Conservation (phyloP, 805 yeast genomes). For the Saccharomycopsis sp. region DNA sequence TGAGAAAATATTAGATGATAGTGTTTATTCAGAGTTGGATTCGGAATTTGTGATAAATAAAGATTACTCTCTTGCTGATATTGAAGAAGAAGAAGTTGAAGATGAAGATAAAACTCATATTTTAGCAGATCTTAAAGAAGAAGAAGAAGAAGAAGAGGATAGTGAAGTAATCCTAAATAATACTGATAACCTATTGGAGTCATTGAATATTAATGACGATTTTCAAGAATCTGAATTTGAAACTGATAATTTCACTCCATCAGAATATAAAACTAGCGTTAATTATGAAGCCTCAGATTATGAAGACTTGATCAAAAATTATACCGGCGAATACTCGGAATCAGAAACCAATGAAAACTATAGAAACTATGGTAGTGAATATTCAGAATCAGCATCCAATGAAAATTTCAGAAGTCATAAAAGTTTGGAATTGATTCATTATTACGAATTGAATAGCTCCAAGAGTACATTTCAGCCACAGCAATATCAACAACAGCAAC, state of each 20-base stretch:
- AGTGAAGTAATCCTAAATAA: background rate
- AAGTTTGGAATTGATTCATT: constrained; percentile 8
- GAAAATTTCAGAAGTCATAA: background rate
- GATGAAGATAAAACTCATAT: constrained; percentile 1
- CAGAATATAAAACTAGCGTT: too few species aligned
- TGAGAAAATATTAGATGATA: too few species aligned
- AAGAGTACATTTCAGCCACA: constrained; percentile 1
- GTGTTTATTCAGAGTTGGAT: constrained; percentile 10
- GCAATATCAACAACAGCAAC: too few species aligned
- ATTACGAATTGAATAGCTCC: constrained; percentile 3
- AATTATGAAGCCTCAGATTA: too few species aligned
- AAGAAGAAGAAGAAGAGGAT: background rate
- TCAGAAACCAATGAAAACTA: background rate
- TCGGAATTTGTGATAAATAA: constrained; percentile 11
- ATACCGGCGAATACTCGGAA: background rate
- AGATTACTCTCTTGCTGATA: constrained; percentile 12
- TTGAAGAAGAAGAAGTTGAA: background rate
- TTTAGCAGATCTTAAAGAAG: background rate
- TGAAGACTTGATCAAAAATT: constrained; percentile 1
- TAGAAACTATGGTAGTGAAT: constrained; percentile 1
- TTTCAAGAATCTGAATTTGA: too few species aligned
- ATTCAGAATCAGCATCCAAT: background rate
- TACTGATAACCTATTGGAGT: too few species aligned
- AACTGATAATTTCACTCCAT: too few species aligned
- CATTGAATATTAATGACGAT: too few species aligned